These are phyloP conservation scores for Stentor coeruleus DNA, from an alignment of 73 alveolate species.

Conservation along the genomic window DNA sequence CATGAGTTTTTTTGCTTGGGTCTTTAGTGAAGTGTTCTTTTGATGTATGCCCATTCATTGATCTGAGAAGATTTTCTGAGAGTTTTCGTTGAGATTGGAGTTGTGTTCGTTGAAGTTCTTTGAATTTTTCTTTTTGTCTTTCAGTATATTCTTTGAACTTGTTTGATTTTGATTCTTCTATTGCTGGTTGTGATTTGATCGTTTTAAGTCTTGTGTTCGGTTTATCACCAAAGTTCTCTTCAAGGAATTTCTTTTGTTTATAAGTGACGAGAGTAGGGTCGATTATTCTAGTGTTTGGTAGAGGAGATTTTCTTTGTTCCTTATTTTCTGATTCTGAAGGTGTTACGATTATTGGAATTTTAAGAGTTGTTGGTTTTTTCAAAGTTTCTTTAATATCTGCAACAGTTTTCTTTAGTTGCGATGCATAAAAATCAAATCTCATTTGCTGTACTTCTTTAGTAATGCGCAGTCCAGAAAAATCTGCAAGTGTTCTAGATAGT, in stretches of 20 bases:
- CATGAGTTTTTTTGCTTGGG: neutral
- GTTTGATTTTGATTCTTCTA: too few species aligned
- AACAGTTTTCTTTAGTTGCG: neutral
- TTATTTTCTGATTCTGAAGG: neutral
- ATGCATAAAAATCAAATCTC: neutral
- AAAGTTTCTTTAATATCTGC: neutral
- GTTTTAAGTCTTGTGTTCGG: too few species aligned
- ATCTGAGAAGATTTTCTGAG: neutral
- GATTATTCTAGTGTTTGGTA: too few species aligned
- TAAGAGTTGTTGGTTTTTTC: neutral
- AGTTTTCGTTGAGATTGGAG: neutral
- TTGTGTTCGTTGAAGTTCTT: neutral
- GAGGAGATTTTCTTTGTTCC: too few species aligned
- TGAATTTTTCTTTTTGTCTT: conserved; percentile 6
- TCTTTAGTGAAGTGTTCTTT: neutral
- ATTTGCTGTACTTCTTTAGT: neutral
- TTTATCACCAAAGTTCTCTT: too few species aligned
- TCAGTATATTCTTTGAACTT: too few species aligned
- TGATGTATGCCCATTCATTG: neutral
- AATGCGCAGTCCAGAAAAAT: neutral
- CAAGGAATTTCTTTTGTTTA: too few species aligned
- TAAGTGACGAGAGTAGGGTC: too few species aligned
- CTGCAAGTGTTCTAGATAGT: neutral
- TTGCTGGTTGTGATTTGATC: too few species aligned
- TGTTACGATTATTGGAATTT: neutral